Base-by-base conservation (phyloP, 2,329 filamentous ascomycete genomes). In the Colletotrichum abscissum region DNA sequence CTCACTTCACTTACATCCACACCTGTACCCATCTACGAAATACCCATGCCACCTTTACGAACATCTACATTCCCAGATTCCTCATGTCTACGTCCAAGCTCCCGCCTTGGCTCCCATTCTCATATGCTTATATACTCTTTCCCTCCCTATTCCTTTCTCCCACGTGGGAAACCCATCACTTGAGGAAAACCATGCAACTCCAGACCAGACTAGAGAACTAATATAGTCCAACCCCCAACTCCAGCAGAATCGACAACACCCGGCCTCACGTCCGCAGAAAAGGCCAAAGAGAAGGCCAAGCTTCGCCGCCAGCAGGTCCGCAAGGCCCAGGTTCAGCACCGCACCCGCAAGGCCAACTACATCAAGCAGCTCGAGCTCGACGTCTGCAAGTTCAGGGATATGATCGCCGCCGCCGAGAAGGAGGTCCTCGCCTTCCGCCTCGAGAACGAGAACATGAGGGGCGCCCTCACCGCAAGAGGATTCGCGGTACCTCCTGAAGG, bases 271-370 rank as follows among this genome's bases (percentile, higher is more conserved):
- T 2, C 19, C 24, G 62, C 67, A 19, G 71, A 73, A 19, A 58
- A 38, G n/a, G 38, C 55, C 3, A 76, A 79, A 76, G 82, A 84
- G 66, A 88, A 87, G 78, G 81, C 85, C 26, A 83, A 86, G 76
- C 74, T 82, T 19, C 85, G 88, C 5, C 84, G 88, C 0, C 84
- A 85, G 3, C 88, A 90, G 74, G 88, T 90, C 64, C 81, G 88
- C 3, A 84, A 82, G 26, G 88, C 88, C 2, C 88, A 90, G 82
- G 84, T 86, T 49, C 85, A 89, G 77, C 88, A 90, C 76, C 87
- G 88, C 19, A 85, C 88, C 78, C 86, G 88, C 77, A 90, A 89
- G 77, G 87, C 86, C 63, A 86, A 89, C 78, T 88, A 90, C 77
- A 83, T 87, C 74, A 86, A 85, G 76, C 82, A 89, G 80, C 85